phyloP scores from a whole-genome alignment of 768 basidiomycete species.

The Phaffia tasmanica region DNA sequence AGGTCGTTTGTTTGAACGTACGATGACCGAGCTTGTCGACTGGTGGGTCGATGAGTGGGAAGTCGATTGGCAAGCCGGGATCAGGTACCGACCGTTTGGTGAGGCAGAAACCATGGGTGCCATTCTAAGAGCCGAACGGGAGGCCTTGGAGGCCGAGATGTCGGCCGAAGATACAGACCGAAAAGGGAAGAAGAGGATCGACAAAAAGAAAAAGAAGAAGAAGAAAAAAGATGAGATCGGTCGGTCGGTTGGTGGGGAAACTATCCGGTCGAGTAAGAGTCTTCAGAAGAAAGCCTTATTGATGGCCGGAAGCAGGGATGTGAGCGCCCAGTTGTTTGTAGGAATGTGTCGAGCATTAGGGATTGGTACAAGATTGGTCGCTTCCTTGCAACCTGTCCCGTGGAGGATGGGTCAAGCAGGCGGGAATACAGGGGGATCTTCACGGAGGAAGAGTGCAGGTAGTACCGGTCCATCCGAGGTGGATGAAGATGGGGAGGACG shows the following conservation, averaged over 20 bases:
- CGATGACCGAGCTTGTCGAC: conserved; percentile 56
- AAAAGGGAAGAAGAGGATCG: conserved; percentile 14
- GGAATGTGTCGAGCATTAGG: conserved; percentile 74
- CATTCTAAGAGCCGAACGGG: not conserved
- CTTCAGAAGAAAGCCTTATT: conserved; percentile 86
- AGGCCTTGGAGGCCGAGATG: not conserved
- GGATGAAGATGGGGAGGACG: conserved; percentile 39
- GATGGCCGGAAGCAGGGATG: conserved; percentile 68
- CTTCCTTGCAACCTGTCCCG: conserved; percentile 81
- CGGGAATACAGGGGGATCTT: not conserved
- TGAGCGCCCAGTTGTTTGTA: conserved; percentile 81
- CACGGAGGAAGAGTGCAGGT: conserved; percentile 36
- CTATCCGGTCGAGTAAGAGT: conserved; percentile 64
- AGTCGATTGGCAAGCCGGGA: conserved; percentile 40
- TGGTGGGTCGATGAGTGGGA: conserved; percentile 77
- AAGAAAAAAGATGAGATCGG: not conserved
- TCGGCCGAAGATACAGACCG: conserved; percentile 23
- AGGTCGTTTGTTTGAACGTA: conserved; percentile 75
- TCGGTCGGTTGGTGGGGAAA: conserved; percentile 47
- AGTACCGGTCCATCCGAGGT: conserved; percentile 28
- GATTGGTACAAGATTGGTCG: conserved; percentile 75
- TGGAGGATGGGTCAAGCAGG: conserved; percentile 53
- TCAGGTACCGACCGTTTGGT: conserved; percentile 65
- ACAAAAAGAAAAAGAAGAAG: conserved; percentile 4
- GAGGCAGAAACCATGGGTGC: conserved; percentile 42